Percentiles rank a stretch among this genome's conserved stretches.
phyloP scores from a whole-genome alignment of 1,284 basidiomycete genomes.

The Naganishia cerealis region DNA sequence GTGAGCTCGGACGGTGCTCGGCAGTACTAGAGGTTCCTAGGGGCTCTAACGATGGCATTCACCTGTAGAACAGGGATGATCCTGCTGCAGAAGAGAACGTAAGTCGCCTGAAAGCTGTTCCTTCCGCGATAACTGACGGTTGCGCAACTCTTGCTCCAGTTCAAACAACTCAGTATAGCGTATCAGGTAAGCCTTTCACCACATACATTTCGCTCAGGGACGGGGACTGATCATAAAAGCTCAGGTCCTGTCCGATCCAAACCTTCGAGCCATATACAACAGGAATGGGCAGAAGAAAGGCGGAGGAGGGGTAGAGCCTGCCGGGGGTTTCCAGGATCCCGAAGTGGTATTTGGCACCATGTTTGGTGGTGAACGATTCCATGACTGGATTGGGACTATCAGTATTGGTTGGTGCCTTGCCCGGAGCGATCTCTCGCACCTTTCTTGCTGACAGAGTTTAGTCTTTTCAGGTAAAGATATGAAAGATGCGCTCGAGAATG shows the following conservation, averaged over 20 bases:
- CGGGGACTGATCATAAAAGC: conserved; percentile 23
- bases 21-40: not conserved
- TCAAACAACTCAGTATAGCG: conserved; percentile 45
- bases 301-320: conserved; percentile 49
- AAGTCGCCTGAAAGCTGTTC: conserved; percentile 36
- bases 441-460: not conserved
- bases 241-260: conserved; percentile 81
- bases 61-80: conserved; percentile 78
- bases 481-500: conserved; percentile 95
- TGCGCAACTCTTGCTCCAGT: conserved; percentile 22
- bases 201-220: conserved; percentile 25
- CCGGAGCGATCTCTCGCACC: conserved; percentile 58
- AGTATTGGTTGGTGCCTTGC: conserved; percentile 61
- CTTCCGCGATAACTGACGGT: not conserved
- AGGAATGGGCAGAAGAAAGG: conserved; percentile 63
- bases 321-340: conserved; percentile 59
- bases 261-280: conserved; percentile 86
- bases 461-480: conserved; percentile 79
- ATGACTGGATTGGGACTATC: conserved; percentile 58
- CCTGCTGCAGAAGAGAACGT: conserved; percentile 80
- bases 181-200: conserved; percentile 32
- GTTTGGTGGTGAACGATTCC: conserved; percentile 65
- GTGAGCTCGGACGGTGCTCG: conserved; percentile 26
- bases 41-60: conserved; percentile 4
- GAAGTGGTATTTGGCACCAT: conserved; percentile 91